These are phyloP conservation scores for Alternaria angustiovoidea DNA, from an alignment of 2,329 filamentous ascomycete species.

Conservation along the genomic window DNA sequence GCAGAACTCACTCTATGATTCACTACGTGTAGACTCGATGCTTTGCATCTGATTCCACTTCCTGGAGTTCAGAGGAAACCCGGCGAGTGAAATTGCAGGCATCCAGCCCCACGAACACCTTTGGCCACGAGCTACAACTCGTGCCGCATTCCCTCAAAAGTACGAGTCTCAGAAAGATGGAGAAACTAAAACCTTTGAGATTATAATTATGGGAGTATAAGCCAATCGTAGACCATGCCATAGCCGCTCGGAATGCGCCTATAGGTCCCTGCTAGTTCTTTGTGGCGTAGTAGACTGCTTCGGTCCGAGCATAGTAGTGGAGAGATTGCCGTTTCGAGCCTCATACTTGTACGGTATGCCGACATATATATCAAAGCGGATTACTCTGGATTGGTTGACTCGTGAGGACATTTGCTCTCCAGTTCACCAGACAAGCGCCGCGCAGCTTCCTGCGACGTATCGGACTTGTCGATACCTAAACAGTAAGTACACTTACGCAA, in stretches of 20 bases:
- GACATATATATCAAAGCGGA: not conserved
- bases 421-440: not conserved
- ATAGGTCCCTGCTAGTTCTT: not conserved
- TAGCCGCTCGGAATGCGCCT: not conserved
- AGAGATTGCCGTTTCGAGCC: not conserved
- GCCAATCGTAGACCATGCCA: not conserved
- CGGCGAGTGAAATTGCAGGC: not conserved
- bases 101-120: not conserved
- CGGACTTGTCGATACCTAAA: not conserved
- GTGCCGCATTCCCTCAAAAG: not conserved
- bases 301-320: not conserved
- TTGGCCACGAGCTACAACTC: not conserved
- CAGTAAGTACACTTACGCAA: not conserved
- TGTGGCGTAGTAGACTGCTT: not conserved
- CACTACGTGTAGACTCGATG: not conserved
- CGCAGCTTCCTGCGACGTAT: not conserved
- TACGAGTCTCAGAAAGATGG: not conserved
- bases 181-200: not conserved
- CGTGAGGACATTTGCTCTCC: not conserved
- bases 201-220: not conserved
- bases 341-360: not conserved
- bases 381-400: not conserved
- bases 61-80: too few species aligned
- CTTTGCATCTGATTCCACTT: not conserved
- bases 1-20: not conserved